These are phyloP conservation scores for Globisporangium cylindrosporum DNA, from an alignment of 352 stramenopile species.

Conservation along the genomic window DNA sequence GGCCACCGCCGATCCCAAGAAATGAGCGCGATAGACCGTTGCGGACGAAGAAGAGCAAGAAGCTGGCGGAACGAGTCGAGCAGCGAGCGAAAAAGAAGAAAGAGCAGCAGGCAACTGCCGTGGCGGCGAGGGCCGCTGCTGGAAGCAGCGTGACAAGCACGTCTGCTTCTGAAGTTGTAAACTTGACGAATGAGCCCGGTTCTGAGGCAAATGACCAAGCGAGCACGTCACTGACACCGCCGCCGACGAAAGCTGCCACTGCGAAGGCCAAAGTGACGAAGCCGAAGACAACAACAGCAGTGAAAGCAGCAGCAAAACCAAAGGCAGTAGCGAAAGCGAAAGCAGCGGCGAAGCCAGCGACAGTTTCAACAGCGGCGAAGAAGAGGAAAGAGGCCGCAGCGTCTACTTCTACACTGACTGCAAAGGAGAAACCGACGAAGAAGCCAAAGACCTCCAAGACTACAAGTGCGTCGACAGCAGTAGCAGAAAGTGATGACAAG, in stretches of 20 bases:
- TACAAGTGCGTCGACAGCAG: not conserved
- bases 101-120: not conserved
- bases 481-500: not conserved
- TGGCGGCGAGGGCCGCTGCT: not conserved
- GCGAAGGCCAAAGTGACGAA: not conserved
- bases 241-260: too few relatives aligned
- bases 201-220: not conserved
- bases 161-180: not conserved
- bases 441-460: not conserved
- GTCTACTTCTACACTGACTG: not conserved
- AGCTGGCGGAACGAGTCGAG: not conserved
- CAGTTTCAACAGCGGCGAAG: not conserved
- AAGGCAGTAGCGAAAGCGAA: not conserved
- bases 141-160: not conserved
- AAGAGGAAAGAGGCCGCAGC: constrained; percentile 6
- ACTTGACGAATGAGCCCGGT: not conserved
- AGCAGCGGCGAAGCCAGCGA: too few relatives aligned
- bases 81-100: not conserved
- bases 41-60: not conserved
- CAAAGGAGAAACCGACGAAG: not conserved
- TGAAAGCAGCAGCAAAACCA: not conserved
- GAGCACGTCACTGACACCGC: too few relatives aligned
- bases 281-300: not conserved
- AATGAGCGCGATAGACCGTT: constrained; percentile 2
- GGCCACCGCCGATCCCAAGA: not conserved